Conservation (phyloP, 2,329 filamentous ascomycete species). For the Colletotrichum sp. region DNA sequence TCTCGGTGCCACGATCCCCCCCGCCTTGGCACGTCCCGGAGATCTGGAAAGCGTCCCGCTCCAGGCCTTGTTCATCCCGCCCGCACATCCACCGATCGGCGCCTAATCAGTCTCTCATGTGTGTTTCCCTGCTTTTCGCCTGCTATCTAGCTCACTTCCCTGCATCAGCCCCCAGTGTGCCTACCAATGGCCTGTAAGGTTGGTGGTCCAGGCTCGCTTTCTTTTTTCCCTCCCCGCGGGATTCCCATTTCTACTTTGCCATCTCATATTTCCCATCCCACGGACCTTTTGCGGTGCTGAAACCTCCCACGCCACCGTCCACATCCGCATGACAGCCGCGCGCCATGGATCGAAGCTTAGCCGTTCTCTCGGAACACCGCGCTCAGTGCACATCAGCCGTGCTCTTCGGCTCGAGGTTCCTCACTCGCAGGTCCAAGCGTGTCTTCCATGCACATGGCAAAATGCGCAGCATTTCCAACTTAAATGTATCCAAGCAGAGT, state of each 20-base stretch:
- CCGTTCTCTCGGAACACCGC: neutral
- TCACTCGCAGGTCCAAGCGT: neutral
- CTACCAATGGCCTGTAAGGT: neutral
- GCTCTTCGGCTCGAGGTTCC: neutral
- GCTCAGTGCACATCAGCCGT: neutral
- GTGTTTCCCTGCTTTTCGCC: fast-evolving
- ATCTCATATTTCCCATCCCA: neutral
- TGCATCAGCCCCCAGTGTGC: neutral
- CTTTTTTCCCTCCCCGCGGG: too few relatives aligned
- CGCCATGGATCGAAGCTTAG: neutral
- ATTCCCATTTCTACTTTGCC: neutral
- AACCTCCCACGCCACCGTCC: neutral
- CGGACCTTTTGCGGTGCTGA: neutral
- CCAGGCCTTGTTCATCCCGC: neutral
- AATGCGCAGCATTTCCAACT: neutral
- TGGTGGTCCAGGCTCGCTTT: neutral
- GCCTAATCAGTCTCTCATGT: neutral
- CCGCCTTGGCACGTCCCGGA: neutral
- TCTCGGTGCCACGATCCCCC: neutral
- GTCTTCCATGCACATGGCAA: neutral
- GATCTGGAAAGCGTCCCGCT: neutral
- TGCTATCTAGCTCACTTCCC: neutral
- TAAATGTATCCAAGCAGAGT: neutral
- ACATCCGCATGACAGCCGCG: neutral
- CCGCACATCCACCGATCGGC: neutral